A percentile compares a stretch with the other conserved stretches of the same genome.
phyloP scores from a whole-genome alignment of 1,284 basidiomycete genomes.

The Takashimella koratensis region DNA sequence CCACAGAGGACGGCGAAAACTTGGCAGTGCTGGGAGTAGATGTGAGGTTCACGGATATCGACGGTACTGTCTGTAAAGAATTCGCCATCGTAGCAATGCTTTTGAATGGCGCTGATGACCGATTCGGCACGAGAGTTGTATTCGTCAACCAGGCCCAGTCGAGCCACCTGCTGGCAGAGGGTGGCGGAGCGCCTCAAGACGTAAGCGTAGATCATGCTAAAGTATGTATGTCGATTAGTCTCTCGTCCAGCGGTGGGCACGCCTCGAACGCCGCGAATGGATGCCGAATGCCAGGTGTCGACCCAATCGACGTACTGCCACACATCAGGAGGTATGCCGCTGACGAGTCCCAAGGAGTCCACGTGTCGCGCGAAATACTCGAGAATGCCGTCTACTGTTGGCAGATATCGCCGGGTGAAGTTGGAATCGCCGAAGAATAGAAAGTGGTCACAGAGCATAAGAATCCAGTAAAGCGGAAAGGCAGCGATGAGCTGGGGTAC shows the following conservation, averaged over 20 bases:
- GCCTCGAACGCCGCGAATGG: conserved; percentile 21
- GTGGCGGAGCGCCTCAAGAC: conserved; percentile 14
- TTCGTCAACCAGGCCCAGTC: conserved; percentile 15
- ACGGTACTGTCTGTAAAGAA: conserved; percentile 25
- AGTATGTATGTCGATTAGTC: conserved; percentile 22
- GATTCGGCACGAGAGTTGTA: conserved; percentile 15
- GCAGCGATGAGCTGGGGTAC: conserved; percentile 26
- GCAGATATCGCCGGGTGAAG: conserved; percentile 15
- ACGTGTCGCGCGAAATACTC: conserved; percentile 23
- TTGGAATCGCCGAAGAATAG: conserved; percentile 19
- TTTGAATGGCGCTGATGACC: conserved; percentile 14
- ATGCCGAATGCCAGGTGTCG: conserved; percentile 12
- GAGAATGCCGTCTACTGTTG: conserved; percentile 22
- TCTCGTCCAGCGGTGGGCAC: conserved; percentile 22
- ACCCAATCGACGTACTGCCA: conserved; percentile 34
- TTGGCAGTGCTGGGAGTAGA: conserved; percentile 26
- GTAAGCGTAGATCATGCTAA: conserved; percentile 28
- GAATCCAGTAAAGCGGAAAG: conserved; percentile 26
- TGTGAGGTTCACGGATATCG: conserved; percentile 11
- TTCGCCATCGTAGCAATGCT: conserved; percentile 23
- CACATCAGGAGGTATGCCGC: conserved; percentile 15
- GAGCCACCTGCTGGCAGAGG: conserved; percentile 15
- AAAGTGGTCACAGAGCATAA: conserved; percentile 22
- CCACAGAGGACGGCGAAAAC: conserved; percentile 24
- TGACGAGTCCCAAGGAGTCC: conserved; percentile 20